These are phyloP conservation scores for Epichloe baconii DNA, from an alignment of 2,329 filamentous ascomycete species.

Conservation along the genomic window DNA sequence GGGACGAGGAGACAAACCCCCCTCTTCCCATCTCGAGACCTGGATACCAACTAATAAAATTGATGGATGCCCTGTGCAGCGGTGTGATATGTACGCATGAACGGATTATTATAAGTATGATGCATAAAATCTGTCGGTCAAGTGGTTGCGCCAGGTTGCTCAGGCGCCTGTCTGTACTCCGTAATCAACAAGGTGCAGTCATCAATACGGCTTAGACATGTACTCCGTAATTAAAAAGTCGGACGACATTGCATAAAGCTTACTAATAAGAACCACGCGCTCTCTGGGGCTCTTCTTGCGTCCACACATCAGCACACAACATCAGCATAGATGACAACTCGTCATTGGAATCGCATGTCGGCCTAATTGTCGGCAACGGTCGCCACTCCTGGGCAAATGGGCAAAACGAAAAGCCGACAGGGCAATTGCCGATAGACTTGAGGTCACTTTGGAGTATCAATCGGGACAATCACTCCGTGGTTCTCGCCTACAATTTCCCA, in stretches of 20 bases:
- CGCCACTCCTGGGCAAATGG: neutral
- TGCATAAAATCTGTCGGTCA: neutral
- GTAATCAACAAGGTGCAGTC: too few species aligned
- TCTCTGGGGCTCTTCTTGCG: too few species aligned
- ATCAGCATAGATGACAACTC: too few species aligned
- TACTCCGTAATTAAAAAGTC: neutral
- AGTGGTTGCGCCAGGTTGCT: neutral
- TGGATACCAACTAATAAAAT: neutral
- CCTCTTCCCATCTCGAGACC: neutral
- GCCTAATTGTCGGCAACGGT: neutral
- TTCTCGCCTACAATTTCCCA: neutral
- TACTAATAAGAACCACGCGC: too few species aligned
- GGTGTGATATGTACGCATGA: neutral
- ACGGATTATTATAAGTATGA: neutral
- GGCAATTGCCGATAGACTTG: slow-evolving; percentile 5
- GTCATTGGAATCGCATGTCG: too few species aligned
- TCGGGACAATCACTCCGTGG: neutral
- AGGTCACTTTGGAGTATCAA: neutral
- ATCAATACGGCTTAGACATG: neutral
- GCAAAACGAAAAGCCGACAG: neutral
- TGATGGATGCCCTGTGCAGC: slow-evolving; percentile 1
- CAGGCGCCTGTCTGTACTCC: too few species aligned
- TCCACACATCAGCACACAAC: too few species aligned
- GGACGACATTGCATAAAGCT: too few species aligned
- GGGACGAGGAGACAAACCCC: neutral